Evolutionary conservation across 2,329 filamentous ascomycete species (phyloP), one percentile per base, ranked within the genome.

Genomic region (Nigrospora osmanthi): DNA sequence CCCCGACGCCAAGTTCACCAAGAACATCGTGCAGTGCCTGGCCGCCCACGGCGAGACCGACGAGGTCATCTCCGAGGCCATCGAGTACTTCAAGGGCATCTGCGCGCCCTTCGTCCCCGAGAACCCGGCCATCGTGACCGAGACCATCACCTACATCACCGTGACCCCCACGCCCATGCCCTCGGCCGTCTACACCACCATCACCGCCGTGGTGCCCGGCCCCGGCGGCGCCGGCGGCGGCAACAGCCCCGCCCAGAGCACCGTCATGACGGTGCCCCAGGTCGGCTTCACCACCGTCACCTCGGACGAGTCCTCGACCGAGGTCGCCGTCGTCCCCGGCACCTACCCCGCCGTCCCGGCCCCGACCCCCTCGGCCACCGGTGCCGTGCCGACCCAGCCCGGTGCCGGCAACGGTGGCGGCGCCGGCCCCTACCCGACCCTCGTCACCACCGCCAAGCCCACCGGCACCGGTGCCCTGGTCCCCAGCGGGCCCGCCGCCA

Each of bases 61-160:
- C 49, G 71, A 77, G 38, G 77, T 87, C 60, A 75, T 91, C 55
- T 73, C 80, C 44, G 69, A 81, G 55, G 87, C 89, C 49, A 76
- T 93, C 48, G 77, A 78, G 57, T 95, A 87, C 80, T 85, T 96
- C 74, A 84, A 90, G 66, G 90, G 90, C 63, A 87, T 97, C 68
- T 97, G 91, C 71, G 89, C 86, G 47, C 69, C 76, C 43, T 83
- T 84, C 66, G 76, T 88, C 33, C 72, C 76, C 14, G 57, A 77
- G 61, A 95, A 96, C 78, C 89, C 90, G n/a, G 87, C 76, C 52
- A 87, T 97, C 58, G 79, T 88, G 59, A 94, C 86, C 41, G 80
- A 85, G 19, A 72, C 74, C 35, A 70, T 80, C 62, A 79, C 80
- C 55, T 75, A 73, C 45, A 76, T 83, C 65, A 72, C 80, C 58